Evolutionary conservation across 78 protist genomes (phyloP), one percentile per base, ranked within the genome.

Genomic region (Dictyostelium brefeldianum): DNA sequence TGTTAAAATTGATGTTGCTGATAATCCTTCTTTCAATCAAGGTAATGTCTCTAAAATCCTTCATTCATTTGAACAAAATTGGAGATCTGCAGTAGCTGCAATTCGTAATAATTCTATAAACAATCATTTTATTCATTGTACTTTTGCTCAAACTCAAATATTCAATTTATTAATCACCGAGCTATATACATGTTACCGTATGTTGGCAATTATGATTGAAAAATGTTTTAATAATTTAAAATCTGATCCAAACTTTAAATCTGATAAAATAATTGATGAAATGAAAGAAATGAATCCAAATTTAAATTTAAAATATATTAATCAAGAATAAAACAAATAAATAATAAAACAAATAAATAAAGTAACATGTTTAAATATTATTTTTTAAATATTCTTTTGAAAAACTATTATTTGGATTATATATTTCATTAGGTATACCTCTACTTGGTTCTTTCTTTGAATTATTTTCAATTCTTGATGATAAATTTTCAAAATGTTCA

Each of bases 61-160:
- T 17, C 22, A 20, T 53, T 12, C 75, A 4, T 75, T 85, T n/a
- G 78, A 85, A 36, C 41, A 46, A 9, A 85, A 85, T 29, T 85
- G 92, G 92, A 75, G 57, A 48, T 74, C 83, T 29, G 92, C 83
- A 9, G 54, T 71, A 4, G 92, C 92, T 3, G 77, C 48, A 15
- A 75, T 85, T 48, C 64, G 70, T 25, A 80, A 71, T 11, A 47
- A 43, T 64, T 43, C 67, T 48, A 43, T 62, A 47, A 82, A 82
- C 22, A 85, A 73, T 12, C 73, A 83, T 48, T 75, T 85, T 64
- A 7, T 46, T 31, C 48, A 47, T 12, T 65, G 92, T 75, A 7
- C 74, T 7, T 36, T 48, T 41, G 92, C 92, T 8, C 25, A 25
- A 15, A 56, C 31, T 29, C 51, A 41, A n/a, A 48, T 80, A 11